phyloP scores from a whole-genome alignment of 768 basidiomycete species.

The Phlegmacium glaucopus region DNA sequence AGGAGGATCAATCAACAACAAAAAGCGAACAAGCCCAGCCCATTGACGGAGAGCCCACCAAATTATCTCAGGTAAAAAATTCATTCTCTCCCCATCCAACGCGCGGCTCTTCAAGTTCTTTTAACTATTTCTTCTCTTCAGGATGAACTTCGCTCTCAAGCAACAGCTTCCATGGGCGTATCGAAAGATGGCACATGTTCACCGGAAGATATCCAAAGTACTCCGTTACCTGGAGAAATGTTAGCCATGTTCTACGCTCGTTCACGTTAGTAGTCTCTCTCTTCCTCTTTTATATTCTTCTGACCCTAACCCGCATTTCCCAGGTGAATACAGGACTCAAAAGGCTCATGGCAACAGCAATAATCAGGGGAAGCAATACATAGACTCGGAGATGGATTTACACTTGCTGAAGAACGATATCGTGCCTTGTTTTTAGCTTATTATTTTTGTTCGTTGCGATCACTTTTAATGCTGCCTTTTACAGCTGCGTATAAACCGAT shows the following conservation, averaged over 20 bases:
- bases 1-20: slow-evolving; percentile 1
- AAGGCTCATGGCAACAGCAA: slow-evolving; percentile 57
- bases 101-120: neutral
- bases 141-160: slow-evolving; percentile 32
- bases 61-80: neutral
- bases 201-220: slow-evolving; percentile 66
- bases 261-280: too few species aligned
- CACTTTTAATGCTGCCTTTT: too few species aligned
- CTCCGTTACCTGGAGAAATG: slow-evolving; percentile 82
- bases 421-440: too few species aligned
- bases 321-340: slow-evolving; percentile 79
- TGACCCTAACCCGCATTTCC: neutral
- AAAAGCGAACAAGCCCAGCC: neutral
- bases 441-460: neutral
- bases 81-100: neutral
- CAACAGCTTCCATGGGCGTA: slow-evolving; percentile 54
- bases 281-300: neutral
- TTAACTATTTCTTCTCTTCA: slow-evolving; percentile 8
- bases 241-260: slow-evolving; percentile 77
- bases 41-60: neutral
- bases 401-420: slow-evolving; percentile 70
- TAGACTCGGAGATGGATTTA: slow-evolving; percentile 76
- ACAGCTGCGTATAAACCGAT: slow-evolving; percentile 83
- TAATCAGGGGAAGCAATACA: slow-evolving; percentile 76
- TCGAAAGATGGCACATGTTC: slow-evolving; percentile 55